Conservation (phyloP, 1,284 basidiomycete genomes). For the Marasmius oreades region DNA sequence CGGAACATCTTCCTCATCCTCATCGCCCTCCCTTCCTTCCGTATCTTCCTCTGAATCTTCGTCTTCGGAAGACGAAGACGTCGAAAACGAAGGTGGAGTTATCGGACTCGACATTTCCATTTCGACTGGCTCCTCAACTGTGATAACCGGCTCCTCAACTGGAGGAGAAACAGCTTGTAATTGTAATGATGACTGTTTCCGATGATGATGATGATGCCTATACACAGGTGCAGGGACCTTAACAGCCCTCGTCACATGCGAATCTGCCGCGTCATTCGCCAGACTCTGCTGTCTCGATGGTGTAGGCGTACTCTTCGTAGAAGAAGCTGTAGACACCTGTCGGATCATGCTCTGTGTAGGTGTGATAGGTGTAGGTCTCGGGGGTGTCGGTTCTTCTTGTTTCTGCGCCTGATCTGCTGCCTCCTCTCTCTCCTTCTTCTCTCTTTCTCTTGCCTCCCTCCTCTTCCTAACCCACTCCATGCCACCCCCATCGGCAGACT, state of each 20-base stretch:
- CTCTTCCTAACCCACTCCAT: slow-evolving; percentile 68
- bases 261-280: slow-evolving; percentile 9
- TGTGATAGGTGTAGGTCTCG: background rate
- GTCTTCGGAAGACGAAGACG: background rate
- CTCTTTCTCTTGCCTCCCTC: slow-evolving; percentile 42
- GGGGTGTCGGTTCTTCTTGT: slow-evolving; percentile 19
- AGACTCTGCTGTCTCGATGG: background rate
- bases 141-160: background rate
- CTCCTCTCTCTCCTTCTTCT: slow-evolving; percentile 34
- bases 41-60: background rate
- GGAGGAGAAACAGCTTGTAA: background rate
- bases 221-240: slow-evolving; percentile 30
- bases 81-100: background rate
- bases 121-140: background rate
- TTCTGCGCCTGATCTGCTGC: slow-evolving; percentile 15
- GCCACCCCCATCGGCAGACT: slow-evolving; percentile 70
- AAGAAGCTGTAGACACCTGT: too few relatives aligned
- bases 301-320: background rate
- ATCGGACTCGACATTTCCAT: background rate
- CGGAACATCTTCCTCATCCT: background rate
- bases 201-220: slow-evolving; percentile 13
- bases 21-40: background rate
- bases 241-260: slow-evolving; percentile 31
- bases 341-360: too few relatives aligned
- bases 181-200: background rate